A percentile compares a stretch with the other conserved stretches of the same genome.
These are phyloP conservation scores for Pleurotus tuber-regium DNA, from an alignment of 768 basidiomycete genomes.

Conservation along the genomic window DNA sequence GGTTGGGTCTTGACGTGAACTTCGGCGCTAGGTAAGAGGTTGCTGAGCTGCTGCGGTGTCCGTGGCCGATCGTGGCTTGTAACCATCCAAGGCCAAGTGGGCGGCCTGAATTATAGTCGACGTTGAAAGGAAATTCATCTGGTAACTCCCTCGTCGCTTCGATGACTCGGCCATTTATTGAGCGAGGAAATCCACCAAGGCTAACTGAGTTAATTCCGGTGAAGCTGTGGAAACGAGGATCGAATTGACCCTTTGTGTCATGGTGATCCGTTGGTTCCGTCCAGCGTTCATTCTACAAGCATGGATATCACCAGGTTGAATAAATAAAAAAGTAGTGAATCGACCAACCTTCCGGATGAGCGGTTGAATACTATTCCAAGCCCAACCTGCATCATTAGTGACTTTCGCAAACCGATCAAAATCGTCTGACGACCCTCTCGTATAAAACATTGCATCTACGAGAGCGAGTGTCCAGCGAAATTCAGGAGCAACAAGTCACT, in stretches of 20 bases:
- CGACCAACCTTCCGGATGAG: conserved; percentile 24
- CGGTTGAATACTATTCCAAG: conserved; percentile 22
- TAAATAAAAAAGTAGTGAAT: not conserved
- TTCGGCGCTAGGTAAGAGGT: conserved; percentile 22
- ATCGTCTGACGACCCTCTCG: conserved; percentile 24
- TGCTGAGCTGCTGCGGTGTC: conserved; percentile 20
- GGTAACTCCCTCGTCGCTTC: conserved; percentile 19
- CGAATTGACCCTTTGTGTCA: conserved; percentile 24
- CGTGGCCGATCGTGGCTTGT: conserved; percentile 17
- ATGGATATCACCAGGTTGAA: not conserved
- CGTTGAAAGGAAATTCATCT: conserved; percentile 23
- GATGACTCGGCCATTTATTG: conserved; percentile 20
- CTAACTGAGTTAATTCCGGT: conserved; percentile 23
- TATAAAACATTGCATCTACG: conserved; percentile 21
- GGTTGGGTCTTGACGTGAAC: conserved; percentile 19
- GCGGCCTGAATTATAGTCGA: conserved; percentile 28
- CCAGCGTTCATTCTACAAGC: conserved; percentile 25
- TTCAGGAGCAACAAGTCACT: not conserved
- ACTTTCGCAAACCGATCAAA: conserved; percentile 21
- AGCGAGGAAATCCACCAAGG: conserved; percentile 18
- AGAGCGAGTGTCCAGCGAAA: conserved; percentile 23
- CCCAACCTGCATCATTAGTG: conserved; percentile 26
- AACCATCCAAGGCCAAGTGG: conserved; percentile 25
- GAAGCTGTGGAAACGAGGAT: conserved; percentile 24
- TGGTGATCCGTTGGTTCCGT: conserved; percentile 24